These are phyloP conservation scores for Talinum fruticosum DNA, from an alignment of 148 eudicot species.

Conservation along the genomic window DNA sequence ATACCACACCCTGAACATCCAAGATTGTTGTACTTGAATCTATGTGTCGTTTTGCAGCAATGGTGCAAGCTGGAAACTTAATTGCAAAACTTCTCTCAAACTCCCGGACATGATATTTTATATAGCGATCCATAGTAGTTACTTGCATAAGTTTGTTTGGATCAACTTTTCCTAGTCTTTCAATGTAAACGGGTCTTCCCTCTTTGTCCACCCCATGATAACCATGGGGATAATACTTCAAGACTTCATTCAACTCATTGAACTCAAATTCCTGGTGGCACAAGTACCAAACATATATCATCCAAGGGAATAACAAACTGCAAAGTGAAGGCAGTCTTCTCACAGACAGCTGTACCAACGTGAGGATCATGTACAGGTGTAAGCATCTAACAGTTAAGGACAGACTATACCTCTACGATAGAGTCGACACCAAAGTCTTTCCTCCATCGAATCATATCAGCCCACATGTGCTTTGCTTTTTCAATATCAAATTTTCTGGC, in stretches of 20 bases:
- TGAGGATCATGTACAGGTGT: background rate
- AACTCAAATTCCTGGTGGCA: slow-evolving; percentile 70
- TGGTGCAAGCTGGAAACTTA: slow-evolving; percentile 87
- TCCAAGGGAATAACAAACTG: background rate
- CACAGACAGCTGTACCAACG: background rate
- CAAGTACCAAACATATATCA: slow-evolving; percentile 8
- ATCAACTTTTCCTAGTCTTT: slow-evolving; percentile 87
- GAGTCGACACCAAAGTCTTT: slow-evolving; percentile 61
- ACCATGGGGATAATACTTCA: slow-evolving; percentile 91
- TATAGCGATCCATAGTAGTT: slow-evolving; percentile 83
- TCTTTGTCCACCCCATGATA: slow-evolving; percentile 94
- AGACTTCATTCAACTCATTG: slow-evolving; percentile 70
- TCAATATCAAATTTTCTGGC: slow-evolving; percentile 78
- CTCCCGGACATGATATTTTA: slow-evolving; percentile 83
- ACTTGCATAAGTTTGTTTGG: slow-evolving; percentile 88
- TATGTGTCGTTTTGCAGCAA: slow-evolving; percentile 83
- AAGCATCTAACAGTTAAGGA: background rate
- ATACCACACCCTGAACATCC: slow-evolving; percentile 98
- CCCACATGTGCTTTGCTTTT: slow-evolving; percentile 76
- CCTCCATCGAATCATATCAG: slow-evolving; percentile 75
- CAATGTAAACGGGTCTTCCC: slow-evolving; percentile 91
- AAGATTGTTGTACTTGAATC: slow-evolving; percentile 93
- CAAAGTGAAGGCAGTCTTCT: background rate
- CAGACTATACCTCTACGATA: slow-evolving; percentile 42
- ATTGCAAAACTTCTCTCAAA: slow-evolving; percentile 75